Evolutionary conservation across 2,329 filamentous ascomycete genomes (phyloP), one percentile per base, ranked within the genome.

Genomic region (Orbilia brochopaga): DNA sequence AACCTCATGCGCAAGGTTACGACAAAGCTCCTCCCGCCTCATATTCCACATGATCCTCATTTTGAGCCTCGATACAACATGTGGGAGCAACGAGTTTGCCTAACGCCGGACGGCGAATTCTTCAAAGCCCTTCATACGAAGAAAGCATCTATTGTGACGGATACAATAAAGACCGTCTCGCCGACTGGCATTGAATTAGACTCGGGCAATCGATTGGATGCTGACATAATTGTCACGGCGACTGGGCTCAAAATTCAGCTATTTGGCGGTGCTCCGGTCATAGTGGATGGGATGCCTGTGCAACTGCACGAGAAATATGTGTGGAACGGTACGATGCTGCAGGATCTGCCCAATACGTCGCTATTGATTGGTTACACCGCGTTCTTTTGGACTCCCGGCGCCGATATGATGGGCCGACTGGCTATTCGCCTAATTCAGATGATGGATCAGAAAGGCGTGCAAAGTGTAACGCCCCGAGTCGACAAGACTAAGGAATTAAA

Each of bases 11-110:
- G 79, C 17, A 75, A 76, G 1, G 78, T 77, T 32, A 83, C 85
- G 30, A 79, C 80, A 51, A 75, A 77, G n/a, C 79, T 82, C 44
- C 81, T 91, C 0, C 87, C 88, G 0, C 77, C 78, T 6, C 79
- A 81, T 17, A 79, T 87, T 37, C 82, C 85, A 1, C 78, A 84
- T 44, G 83, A 88, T 61, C 83, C 85, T 0, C 85, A 90, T 77
- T 90, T 90, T 78, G 84, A 83, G 5, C 88, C 88, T 0, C 78
- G 78, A 1, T 90, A 90, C 75, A 83, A 85, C 42, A 87, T 87
- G 0, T 88, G 90, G 83, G 84, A 91, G 61, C 90, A 95, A 78
- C 85, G 91, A 0, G 80, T 94, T 6, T 94, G 91, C 76, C 81
- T 91, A 69, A 87, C 79, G 17, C 83, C 83, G 0, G 81, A 84